Conservation (phyloP, 768 basidiomycete genomes). For the Candolleomyces aberdarensis region DNA sequence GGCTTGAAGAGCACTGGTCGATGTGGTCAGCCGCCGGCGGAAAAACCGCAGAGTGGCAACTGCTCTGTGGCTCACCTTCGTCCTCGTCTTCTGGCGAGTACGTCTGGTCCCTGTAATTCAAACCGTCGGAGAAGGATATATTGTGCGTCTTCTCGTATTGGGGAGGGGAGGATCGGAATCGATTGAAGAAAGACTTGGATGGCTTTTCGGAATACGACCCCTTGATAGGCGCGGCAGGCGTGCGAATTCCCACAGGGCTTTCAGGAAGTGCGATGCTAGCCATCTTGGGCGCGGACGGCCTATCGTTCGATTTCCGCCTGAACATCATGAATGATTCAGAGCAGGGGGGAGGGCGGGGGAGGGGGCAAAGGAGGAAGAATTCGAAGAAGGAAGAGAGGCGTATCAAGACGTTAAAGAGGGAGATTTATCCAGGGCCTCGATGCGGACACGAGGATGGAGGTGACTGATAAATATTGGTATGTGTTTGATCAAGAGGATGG, state of each 20-base stretch:
- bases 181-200: constrained; percentile 7
- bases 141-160: constrained; percentile 5
- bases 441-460: constrained; percentile 13
- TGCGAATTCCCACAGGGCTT: neutral
- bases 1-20: neutral
- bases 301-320: constrained; percentile 12
- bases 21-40: neutral
- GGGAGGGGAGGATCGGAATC: constrained; percentile 4
- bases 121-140: neutral
- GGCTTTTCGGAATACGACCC: constrained; percentile 3
- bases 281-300: constrained; percentile 13
- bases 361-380: neutral
- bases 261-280: constrained; percentile 7
- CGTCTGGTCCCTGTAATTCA: neutral
- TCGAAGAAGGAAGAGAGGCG: constrained; percentile 1
- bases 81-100: neutral
- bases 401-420: constrained; percentile 6
- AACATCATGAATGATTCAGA: constrained; percentile 10
- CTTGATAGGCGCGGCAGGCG: neutral
- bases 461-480: constrained; percentile 5
- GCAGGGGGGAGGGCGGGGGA: constrained; percentile 7
- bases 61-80: neutral
- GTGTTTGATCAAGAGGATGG: neutral
- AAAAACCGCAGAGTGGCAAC: too few relatives aligned
- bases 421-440: constrained; percentile 1